Percentiles rank a stretch among this genome's conserved stretches.
Evolutionary conservation across 164 flowering plant genomes (phyloP).

Genomic region (Paratinospora sagittata): DNA sequence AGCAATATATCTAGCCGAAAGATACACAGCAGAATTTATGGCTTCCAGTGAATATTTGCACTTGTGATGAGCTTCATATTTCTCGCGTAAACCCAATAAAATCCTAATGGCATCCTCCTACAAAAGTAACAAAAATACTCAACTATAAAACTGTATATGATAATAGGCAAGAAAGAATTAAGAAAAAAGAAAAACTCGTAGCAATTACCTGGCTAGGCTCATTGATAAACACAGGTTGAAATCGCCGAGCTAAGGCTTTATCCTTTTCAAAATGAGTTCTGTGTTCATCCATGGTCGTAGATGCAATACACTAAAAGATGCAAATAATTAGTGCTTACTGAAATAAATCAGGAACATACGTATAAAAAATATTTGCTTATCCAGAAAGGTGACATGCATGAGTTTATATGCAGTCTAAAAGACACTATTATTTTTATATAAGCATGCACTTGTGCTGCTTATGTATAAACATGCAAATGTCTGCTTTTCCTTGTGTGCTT

Average conservation of each 20-base stretch:
- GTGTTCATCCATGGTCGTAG: slow-evolving; percentile 71
- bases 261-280: slow-evolving; percentile 73
- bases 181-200: not conserved
- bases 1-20: slow-evolving; percentile 73
- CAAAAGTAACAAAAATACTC: slow-evolving; percentile 8
- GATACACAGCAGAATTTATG: slow-evolving; percentile 68
- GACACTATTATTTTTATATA: not conserved
- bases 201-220: slow-evolving; percentile 72
- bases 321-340: slow-evolving; percentile 9
- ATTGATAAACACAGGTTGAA: slow-evolving; percentile 68
- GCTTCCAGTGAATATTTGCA: slow-evolving; percentile 71
- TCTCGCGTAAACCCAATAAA: slow-evolving; percentile 68
- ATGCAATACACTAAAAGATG: slow-evolving; percentile 66
- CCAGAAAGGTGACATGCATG: not conserved
- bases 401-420: not conserved
- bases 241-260: slow-evolving; percentile 75
- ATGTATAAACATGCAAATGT: not conserved
- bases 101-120: slow-evolving; percentile 76
- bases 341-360: not conserved
- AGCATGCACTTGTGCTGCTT: not conserved
- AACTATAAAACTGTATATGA: not conserved
- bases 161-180: not conserved
- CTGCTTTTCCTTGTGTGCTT: slow-evolving; percentile 4
- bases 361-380: not conserved
- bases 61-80: slow-evolving; percentile 70